Evolutionary conservation across 2,329 filamentous ascomycete genomes (phyloP).

Genomic region (Fulvia fulva): DNA sequence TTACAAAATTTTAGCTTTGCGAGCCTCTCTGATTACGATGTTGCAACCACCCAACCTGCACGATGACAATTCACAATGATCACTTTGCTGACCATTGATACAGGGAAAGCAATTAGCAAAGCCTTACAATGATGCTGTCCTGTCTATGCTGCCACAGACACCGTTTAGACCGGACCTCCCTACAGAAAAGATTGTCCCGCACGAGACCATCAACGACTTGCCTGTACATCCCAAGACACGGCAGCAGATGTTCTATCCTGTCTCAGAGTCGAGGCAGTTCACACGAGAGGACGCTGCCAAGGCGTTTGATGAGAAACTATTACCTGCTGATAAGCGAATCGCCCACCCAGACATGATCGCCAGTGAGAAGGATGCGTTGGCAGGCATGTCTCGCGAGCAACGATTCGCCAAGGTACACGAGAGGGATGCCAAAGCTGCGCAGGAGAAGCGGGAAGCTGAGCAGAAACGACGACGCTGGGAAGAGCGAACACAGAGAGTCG

Average conservation of each 20-base stretch:
- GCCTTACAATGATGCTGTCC: conserved; percentile 72
- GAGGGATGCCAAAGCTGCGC: conserved; percentile 27
- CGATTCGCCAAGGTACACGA: conserved; percentile 43
- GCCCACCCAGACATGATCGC: conserved; percentile 58
- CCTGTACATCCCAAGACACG: conserved; percentile 54
- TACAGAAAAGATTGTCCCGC: conserved; percentile 39
- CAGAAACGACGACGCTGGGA: conserved; percentile 43
- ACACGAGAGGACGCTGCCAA: conserved; percentile 63
- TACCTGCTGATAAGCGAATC: conserved; percentile 60
- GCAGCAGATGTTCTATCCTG: conserved; percentile 59
- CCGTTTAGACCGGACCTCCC: conserved; percentile 36
- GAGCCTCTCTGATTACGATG: conserved; percentile 65
- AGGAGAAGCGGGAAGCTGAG: conserved; percentile 38
- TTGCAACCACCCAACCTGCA: background rate
- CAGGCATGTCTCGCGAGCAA: conserved; percentile 36
- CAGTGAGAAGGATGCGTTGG: conserved; percentile 43
- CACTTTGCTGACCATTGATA: background rate
- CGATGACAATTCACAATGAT: background rate
- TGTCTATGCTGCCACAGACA: conserved; percentile 76
- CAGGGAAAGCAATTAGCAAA: conserved; percentile 73
- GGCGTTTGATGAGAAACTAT: conserved; percentile 56
- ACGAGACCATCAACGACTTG: conserved; percentile 63
- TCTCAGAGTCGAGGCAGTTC: conserved; percentile 60
- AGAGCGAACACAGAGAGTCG: conserved; percentile 41
- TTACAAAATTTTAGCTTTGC: conserved; percentile 73